A percentile compares a stretch with the other conserved stretches of the same genome.
Evolutionary conservation across 2,329 filamentous ascomycete genomes (phyloP).

Genomic region (Cladosporium oxysporum): DNA sequence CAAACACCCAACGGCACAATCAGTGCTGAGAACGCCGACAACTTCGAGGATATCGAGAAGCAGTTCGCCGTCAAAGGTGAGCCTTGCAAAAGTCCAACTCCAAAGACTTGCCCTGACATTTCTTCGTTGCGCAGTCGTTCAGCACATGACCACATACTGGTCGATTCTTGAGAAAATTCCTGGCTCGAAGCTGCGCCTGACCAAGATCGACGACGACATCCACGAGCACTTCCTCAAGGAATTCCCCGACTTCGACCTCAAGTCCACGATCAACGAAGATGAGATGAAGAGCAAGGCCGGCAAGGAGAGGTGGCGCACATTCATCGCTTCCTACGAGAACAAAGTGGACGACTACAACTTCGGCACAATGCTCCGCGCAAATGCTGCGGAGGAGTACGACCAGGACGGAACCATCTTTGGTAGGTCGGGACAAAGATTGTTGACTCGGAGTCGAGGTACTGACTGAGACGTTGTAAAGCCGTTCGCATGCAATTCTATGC

Average conservation of each 20-base stretch:
- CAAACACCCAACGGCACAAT: constrained; percentile 25
- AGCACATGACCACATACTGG: constrained; percentile 98
- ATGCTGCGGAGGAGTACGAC: constrained; percentile 79
- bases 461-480: constrained; percentile 39
- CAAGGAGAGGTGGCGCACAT: constrained; percentile 93
- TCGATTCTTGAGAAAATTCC: constrained; percentile 86
- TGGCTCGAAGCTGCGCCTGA: constrained; percentile 86
- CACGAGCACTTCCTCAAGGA: constrained; percentile 81
- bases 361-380: constrained; percentile 84
- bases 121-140: constrained; percentile 62
- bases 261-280: constrained; percentile 79
- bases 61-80: constrained; percentile 96
- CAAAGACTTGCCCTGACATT: constrained; percentile 2
- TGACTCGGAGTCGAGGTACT: background rate
- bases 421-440: constrained; percentile 43
- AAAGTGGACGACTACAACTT: constrained; percentile 98
- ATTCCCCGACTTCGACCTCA: constrained; percentile 90
- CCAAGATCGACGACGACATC: constrained; percentile 94
- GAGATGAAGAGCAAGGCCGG: constrained; percentile 96
- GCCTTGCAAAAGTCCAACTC: constrained; percentile 16
- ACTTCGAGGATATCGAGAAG: constrained; percentile 80
- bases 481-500: constrained; percentile 84
- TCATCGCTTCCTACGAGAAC: constrained; percentile 92
- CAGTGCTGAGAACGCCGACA: constrained; percentile 63
- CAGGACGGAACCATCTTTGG: constrained; percentile 90